phyloP scores from a whole-genome alignment of 179 eudicot species.

The Pouteria campechiana region DNA sequence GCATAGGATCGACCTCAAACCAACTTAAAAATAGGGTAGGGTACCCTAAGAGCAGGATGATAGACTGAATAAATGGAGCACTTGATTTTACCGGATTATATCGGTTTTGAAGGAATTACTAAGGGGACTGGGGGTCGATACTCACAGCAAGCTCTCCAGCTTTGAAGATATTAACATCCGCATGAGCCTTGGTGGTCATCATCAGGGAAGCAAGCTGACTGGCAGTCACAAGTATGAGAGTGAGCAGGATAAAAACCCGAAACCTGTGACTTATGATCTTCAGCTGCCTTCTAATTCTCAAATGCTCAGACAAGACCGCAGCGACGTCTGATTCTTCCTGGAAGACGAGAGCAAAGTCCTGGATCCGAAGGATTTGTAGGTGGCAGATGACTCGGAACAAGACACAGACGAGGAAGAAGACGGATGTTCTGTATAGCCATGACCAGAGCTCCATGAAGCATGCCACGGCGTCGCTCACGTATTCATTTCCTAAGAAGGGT shows the following conservation, averaged over 20 bases:
- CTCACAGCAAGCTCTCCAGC: constrained; percentile 89
- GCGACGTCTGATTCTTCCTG: constrained; percentile 66
- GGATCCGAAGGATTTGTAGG: constrained; percentile 83
- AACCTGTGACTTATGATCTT: constrained; percentile 81
- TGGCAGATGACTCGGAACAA: constrained; percentile 89
- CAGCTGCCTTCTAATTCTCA: constrained; percentile 76
- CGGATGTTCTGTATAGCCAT: constrained; percentile 82
- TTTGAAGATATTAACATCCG: constrained; percentile 43
- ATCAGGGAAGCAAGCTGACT: constrained; percentile 64
- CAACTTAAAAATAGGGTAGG: too few relatives aligned
- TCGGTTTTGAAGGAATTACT: too few relatives aligned
- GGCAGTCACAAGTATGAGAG: constrained; percentile 53
- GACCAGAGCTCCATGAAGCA: constrained; percentile 75
- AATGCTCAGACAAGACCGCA: constrained; percentile 63
- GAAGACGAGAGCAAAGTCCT: constrained; percentile 78
- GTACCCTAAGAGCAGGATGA: too few relatives aligned
- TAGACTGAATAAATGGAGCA: too few relatives aligned
- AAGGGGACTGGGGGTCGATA: not conserved
- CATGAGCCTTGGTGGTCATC: constrained; percentile 42
- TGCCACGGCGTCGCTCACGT: constrained; percentile 50
- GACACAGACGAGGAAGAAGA: constrained; percentile 81
- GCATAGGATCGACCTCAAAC: too few relatives aligned
- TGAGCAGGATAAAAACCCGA: constrained; percentile 51
- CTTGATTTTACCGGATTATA: too few relatives aligned
- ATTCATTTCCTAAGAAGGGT: constrained; percentile 61